Base-by-base conservation (phyloP, 2,329 filamentous ascomycete species). In the Cryphonectria radicalis region DNA sequence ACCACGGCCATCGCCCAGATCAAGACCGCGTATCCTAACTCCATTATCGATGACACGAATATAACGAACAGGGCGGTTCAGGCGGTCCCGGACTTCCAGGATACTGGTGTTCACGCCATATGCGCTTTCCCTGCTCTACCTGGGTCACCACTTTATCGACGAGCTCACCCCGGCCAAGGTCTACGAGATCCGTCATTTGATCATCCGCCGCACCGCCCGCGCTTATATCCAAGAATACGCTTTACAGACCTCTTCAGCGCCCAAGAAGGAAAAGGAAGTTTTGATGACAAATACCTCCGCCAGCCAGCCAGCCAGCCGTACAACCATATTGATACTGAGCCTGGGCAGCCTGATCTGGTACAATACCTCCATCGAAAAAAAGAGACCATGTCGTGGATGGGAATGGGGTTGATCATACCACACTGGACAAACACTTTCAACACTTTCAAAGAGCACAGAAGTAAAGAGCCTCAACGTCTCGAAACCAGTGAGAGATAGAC, bases 61-160 rank as follows among this genome's bases (percentile, higher is more conserved):
- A 28, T 14, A 2, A 17, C 0, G 0, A 57, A 57, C n/a, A 13
- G 13, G 25, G n/a, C 3, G 5, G 53, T 57, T 2, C n/a, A 57
- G n/a, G 0, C 3, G 8, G n/a, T 14, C n/a, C 10, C 4, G 53
- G 1, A 5, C 11, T 1, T 7, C n/a, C 1, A 13, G 10, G n/a
- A 25, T 10, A 28, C 53, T 55, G n/a, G 53, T 3, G 14, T 55
- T 6, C 53, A 55, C 53, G 53, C 53, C n/a, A n/a, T 55, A 28
- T 55, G 53, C 53, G 22, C 53, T 55, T 28, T 55, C 53, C 28
- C 53, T 55, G n/a, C n/a, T 55, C 11, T 5, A 28, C n/a, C n/a
- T 55, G 8, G 53, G 53, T 4, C 22, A 55, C 53, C 53, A 28
- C 10, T 55, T 55, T 28, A 6, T 55, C 2, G 25, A 11, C 0